Base-by-base conservation (phyloP, 768 basidiomycete genomes). In the Porpolomopsis calyptriformis region DNA sequence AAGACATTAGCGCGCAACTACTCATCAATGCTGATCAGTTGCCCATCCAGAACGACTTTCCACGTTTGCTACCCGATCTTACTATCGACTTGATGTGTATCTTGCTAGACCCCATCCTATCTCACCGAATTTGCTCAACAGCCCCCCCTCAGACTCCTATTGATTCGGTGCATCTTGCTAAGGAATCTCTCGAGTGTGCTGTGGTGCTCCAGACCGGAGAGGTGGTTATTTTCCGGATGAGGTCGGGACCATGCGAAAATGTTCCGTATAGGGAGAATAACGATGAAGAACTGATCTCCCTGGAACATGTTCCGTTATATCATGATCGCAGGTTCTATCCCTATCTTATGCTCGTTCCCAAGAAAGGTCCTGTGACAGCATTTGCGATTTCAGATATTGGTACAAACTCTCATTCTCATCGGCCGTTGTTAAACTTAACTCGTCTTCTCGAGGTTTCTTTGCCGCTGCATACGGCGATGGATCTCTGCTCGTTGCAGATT, bases 301-400 rank as follows among this genome's bases (percentile, higher is more conserved):
- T 85, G 20, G 65, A 68, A 2, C 76, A 82, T 56, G 54, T 80
- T 24, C 57, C 65, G 8, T 60, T 59, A n/a, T 46, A 57, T 8
- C 55, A 53, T 23, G 63, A 58, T 7, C 66, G 68, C 35, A 70
- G 72, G 26, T 80, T 80, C 50, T 67, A 66, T 24, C 85, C 87
- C 0, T 73, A 72, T 47, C 73, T 85, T 40, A 68, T 84, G 49
- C 59, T 90, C 25, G 62, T 65, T 23, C 59, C 76, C 27, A 61
- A 63, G 19, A 66, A 65, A 44, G 76, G 76, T 1, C 63, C 66
- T 1, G 66, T 77, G 2, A 68, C 72, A 4, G 69, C 75, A 16
- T 76, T 72, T 55, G 78, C 82, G 4, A 59, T 86, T 10, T 81
- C 81, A 9, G 81, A 89, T 57, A 74, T 86, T 40, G 90, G 90